These are phyloP conservation scores for Lentinula guzmanii DNA, from an alignment of 768 basidiomycete genomes.

Conservation along the genomic window DNA sequence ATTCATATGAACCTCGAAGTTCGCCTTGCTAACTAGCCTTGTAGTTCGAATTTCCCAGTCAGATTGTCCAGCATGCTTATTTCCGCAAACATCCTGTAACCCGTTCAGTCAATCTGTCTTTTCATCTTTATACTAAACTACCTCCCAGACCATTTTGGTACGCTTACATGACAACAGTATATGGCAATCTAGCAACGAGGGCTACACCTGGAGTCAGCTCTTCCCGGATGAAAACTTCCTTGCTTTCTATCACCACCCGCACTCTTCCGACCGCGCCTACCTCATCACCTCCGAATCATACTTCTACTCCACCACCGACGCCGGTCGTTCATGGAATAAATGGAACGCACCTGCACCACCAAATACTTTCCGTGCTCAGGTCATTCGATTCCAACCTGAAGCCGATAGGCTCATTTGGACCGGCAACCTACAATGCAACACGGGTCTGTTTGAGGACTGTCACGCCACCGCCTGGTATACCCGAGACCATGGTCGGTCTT, in stretches of 20 bases:
- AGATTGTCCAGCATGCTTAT: slow-evolving; percentile 74
- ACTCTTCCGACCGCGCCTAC: slow-evolving; percentile 78
- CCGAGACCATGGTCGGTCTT: slow-evolving; percentile 68
- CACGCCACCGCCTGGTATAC: slow-evolving; percentile 73
- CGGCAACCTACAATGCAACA: slow-evolving; percentile 64
- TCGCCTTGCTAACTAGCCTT: neutral
- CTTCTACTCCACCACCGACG: slow-evolving; percentile 80
- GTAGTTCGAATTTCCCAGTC: slow-evolving; percentile 61
- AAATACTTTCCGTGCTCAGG: slow-evolving; percentile 70
- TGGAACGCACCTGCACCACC: slow-evolving; percentile 61
- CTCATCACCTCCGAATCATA: slow-evolving; percentile 66
- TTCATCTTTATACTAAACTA: neutral
- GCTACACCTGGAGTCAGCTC: slow-evolving; percentile 81
- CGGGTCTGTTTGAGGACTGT: slow-evolving; percentile 42
- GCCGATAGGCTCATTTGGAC: slow-evolving; percentile 89
- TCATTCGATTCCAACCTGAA: slow-evolving; percentile 83
- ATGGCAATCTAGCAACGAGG: slow-evolving; percentile 96
- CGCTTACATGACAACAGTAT: slow-evolving; percentile 70
- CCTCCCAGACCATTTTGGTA: slow-evolving; percentile 69
- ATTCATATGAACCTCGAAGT: neutral
- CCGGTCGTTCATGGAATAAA: slow-evolving; percentile 65
- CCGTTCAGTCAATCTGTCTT: neutral
- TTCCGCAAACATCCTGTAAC: slow-evolving; percentile 74
- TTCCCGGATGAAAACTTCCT: slow-evolving; percentile 61
- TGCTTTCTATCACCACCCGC: slow-evolving; percentile 82